Conservation (phyloP, 257 asterid genomes). For the Lycium barbarum region DNA sequence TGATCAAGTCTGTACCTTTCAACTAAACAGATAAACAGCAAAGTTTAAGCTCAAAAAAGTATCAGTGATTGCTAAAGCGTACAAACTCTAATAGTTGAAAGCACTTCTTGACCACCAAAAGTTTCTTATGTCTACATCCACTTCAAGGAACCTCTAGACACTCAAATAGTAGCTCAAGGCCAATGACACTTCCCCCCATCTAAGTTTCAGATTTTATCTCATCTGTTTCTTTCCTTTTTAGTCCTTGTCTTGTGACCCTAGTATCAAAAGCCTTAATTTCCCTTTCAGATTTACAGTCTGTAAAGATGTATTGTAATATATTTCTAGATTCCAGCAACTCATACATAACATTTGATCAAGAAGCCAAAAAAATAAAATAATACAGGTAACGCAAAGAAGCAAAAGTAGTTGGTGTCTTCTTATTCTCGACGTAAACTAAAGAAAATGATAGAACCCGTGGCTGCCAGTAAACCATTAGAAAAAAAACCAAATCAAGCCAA, state of each 20-base stretch:
- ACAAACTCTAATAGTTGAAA: too few species aligned
- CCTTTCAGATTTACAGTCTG: background rate
- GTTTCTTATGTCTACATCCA: background rate
- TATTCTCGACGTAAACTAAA: background rate
- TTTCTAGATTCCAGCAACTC: background rate
- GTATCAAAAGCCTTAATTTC: background rate
- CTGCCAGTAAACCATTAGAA: too few species aligned
- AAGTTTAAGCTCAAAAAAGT: too few species aligned
- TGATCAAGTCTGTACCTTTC: too few species aligned
- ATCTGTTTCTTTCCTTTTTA: background rate
- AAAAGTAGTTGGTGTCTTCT: background rate
- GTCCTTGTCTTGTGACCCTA: background rate
- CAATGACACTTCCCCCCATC: too few species aligned
- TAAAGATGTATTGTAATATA: background rate
- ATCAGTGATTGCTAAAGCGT: too few species aligned
- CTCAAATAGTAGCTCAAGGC: too few species aligned
- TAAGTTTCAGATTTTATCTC: background rate
- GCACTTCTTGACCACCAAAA: too few species aligned
- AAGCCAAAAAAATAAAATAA: background rate
- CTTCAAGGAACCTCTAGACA: background rate
- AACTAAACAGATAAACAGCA: too few species aligned
- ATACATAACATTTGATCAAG: background rate
- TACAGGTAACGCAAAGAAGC: background rate
- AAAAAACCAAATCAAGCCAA: too few species aligned
- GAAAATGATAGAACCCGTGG: too few species aligned